Evolutionary conservation across 305 asterid species (phyloP).

Genomic region (Fraxinus platypoda): DNA sequence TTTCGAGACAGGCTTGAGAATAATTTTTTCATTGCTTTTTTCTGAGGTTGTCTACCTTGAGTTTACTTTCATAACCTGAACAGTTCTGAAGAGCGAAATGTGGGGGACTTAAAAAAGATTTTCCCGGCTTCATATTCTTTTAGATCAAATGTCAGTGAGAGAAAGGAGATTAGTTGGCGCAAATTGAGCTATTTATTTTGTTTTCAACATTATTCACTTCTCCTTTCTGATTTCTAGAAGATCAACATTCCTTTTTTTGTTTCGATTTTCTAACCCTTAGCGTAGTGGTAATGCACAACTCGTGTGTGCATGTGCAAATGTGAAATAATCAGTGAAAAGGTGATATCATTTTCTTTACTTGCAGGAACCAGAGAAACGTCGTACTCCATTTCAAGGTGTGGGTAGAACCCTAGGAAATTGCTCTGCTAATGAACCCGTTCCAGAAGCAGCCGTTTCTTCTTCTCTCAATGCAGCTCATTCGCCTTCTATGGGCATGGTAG

Average conservation of each 20-base stretch:
- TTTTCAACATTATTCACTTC: background rate
- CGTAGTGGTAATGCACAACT: background rate
- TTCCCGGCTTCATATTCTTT: background rate
- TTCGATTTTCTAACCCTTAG: background rate
- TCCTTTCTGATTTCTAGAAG: background rate
- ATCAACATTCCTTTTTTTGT: background rate
- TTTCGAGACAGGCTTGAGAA: background rate
- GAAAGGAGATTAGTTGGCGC: background rate
- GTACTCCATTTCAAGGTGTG: slow-evolving; percentile 60
- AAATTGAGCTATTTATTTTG: background rate
- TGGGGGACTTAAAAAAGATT: background rate
- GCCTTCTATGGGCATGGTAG: slow-evolving; percentile 52
- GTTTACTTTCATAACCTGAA: background rate
- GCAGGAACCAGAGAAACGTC: slow-evolving; percentile 63
- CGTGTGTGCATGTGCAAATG: background rate
- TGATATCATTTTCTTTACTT: slow-evolving; percentile 4
- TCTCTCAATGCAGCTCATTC: slow-evolving; percentile 49
- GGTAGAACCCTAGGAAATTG: slow-evolving; percentile 80
- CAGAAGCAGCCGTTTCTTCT: slow-evolving; percentile 35
- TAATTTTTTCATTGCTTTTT: background rate
- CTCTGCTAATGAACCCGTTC: slow-evolving; percentile 37
- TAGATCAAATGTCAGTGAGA: background rate
- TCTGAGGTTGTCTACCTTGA: background rate
- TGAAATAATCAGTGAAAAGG: background rate
- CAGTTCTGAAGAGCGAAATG: background rate